Conservation (phyloP, 345 rosid genomes). For the Salix caprea region DNA sequence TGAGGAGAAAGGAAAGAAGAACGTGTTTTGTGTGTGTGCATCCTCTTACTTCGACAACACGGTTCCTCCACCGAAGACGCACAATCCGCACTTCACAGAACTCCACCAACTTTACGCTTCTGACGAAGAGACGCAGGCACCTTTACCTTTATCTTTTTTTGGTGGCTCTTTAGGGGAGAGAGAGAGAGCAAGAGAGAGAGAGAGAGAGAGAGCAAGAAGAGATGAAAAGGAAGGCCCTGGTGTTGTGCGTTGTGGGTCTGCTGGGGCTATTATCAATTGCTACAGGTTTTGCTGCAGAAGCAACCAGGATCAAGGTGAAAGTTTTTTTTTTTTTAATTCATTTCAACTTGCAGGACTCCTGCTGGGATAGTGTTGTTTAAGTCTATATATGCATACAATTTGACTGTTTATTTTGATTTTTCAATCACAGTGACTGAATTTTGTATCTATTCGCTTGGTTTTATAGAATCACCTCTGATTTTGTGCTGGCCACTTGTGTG, state of each 20-base stretch:
- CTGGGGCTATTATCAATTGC: slow-evolving; percentile 69
- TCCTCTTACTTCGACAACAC: neutral
- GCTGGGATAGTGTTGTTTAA: neutral
- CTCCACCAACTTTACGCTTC: slow-evolving; percentile 16
- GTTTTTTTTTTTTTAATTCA: neutral
- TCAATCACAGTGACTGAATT: too few species aligned
- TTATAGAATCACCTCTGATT: neutral
- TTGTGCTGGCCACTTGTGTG: neutral
- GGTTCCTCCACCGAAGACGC: neutral
- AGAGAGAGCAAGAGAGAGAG: neutral
- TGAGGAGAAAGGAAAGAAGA: too few species aligned
- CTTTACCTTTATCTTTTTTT: neutral
- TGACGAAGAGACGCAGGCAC: neutral
- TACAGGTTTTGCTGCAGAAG: slow-evolving; percentile 91
- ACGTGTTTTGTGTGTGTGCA: too few species aligned
- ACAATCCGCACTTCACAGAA: too few species aligned
- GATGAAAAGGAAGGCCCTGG: slow-evolving; percentile 60
- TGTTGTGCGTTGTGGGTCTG: slow-evolving; percentile 53
- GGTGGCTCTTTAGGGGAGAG: neutral
- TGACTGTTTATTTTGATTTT: neutral
- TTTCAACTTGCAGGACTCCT: neutral
- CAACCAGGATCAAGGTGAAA: slow-evolving; percentile 74
- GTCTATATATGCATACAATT: neutral
- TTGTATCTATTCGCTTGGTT: neutral
- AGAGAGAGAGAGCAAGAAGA: neutral